A percentile compares a stretch with the other conserved stretches of the same genome.
Conservation (phyloP, 2,329 filamentous ascomycete genomes). For the Amauroascus verrucosus region DNA sequence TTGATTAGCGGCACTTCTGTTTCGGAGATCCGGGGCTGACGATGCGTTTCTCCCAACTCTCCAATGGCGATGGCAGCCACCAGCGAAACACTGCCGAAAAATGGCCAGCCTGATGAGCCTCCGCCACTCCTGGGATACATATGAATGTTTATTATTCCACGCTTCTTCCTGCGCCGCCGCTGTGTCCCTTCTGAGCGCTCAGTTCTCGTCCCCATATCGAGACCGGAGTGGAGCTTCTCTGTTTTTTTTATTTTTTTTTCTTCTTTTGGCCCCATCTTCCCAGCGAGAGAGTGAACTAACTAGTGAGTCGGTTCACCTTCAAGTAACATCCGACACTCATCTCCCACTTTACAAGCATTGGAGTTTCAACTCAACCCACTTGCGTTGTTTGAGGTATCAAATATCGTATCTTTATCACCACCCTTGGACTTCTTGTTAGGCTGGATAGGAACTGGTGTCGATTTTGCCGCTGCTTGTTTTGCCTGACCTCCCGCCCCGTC, state of each 20-base stretch:
- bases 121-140: too few relatives aligned
- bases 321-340: not conserved
- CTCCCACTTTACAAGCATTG: too few relatives aligned
- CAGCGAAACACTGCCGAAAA: not conserved
- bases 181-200: not conserved
- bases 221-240: not conserved
- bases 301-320: too few relatives aligned
- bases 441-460: not conserved
- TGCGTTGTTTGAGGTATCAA: too few relatives aligned
- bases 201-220: not conserved
- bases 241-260: not conserved
- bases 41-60: slow-evolving; percentile 3
- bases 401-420: not conserved
- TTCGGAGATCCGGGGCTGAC: slow-evolving; percentile 4
- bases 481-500: not conserved
- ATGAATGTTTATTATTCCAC: too few relatives aligned
- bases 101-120: not conserved
- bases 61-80: not conserved
- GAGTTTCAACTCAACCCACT: too few relatives aligned
- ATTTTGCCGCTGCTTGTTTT: not conserved
- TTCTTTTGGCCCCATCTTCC: not conserved
- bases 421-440: not conserved
- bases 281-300: not conserved
- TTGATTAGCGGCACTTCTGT: not conserved
- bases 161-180: not conserved